These are phyloP conservation scores for Helminthosporium solani DNA, from an alignment of 2,329 filamentous ascomycete species.

Conservation along the genomic window DNA sequence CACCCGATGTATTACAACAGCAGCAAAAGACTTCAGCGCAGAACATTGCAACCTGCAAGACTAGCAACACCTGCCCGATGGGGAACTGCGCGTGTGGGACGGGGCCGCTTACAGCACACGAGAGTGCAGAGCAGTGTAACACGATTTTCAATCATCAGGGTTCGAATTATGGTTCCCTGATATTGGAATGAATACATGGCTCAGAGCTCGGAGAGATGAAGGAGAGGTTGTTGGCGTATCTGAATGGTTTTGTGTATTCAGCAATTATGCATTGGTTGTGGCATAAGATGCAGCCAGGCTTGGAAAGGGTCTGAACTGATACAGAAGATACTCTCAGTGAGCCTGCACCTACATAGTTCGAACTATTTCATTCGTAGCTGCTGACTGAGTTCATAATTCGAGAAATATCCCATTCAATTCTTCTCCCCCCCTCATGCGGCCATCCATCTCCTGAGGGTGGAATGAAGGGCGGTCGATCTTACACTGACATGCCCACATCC, in stretches of 20 bases:
- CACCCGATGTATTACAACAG: conserved; percentile 22
- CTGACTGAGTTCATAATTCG: neutral
- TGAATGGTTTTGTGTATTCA: neutral
- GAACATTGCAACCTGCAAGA: conserved; percentile 15
- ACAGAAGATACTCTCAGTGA: too few species aligned
- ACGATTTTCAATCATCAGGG: conserved; percentile 23
- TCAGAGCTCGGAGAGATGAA: neutral
- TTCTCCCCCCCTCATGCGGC: too few species aligned
- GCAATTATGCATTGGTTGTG: neutral
- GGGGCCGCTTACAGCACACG: conserved; percentile 16
- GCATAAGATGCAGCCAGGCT: neutral
- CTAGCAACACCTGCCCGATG: conserved; percentile 1
- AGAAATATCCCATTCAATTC: too few species aligned
- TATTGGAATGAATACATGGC: neutral
- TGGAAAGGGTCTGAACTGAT: neutral
- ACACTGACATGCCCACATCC: too few species aligned
- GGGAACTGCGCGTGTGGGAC: conserved; percentile 26
- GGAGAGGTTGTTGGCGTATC: neutral
- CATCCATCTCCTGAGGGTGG: too few species aligned
- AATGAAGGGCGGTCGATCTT: too few species aligned
- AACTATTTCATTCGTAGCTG: too few species aligned
- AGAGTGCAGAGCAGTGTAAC: conserved; percentile 25
- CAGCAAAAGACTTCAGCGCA: conserved; percentile 3
- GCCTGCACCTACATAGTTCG: too few species aligned
- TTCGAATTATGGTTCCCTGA: conserved; percentile 7